These are phyloP conservation scores for Bruguiera parviflora DNA, from an alignment of 345 rosid species.

Conservation along the genomic window DNA sequence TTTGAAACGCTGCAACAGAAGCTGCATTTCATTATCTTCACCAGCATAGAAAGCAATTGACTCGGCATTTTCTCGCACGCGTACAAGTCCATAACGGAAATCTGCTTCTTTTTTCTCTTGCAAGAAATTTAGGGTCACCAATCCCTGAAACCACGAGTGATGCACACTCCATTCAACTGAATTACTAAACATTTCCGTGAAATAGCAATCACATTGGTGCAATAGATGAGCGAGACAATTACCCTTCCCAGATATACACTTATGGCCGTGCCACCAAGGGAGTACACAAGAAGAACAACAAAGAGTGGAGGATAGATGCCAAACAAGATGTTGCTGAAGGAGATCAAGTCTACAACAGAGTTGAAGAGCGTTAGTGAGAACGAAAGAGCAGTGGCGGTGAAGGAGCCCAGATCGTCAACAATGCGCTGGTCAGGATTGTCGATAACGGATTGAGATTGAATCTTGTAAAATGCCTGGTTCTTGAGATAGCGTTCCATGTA, in stretches of 20 bases:
- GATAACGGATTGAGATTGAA: constrained; percentile 86
- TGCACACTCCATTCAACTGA: constrained; percentile 8
- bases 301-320: constrained; percentile 89
- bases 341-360: constrained; percentile 84
- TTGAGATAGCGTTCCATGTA: constrained; percentile 80
- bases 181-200: neutral
- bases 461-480: constrained; percentile 75
- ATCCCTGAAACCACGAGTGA: constrained; percentile 52
- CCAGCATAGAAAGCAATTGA: constrained; percentile 94
- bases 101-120: constrained; percentile 99
- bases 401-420: constrained; percentile 84
- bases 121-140: constrained; percentile 82
- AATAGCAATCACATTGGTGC: neutral
- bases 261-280: constrained; percentile 81
- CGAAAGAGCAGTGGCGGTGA: constrained; percentile 81
- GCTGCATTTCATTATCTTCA: constrained; percentile 84
- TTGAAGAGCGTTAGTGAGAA: constrained; percentile 79
- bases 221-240: constrained; percentile 3
- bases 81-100: constrained; percentile 93
- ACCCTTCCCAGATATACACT: constrained; percentile 90
- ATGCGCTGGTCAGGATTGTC: constrained; percentile 98
- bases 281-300: constrained; percentile 69
- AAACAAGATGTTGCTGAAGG: constrained; percentile 89
- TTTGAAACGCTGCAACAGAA: constrained; percentile 79
- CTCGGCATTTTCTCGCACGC: constrained; percentile 96